A percentile compares a stretch with the other conserved stretches of the same genome.
These are phyloP conservation scores for Angophora floribunda DNA, from an alignment of 345 rosid genomes.

Conservation along the genomic window DNA sequence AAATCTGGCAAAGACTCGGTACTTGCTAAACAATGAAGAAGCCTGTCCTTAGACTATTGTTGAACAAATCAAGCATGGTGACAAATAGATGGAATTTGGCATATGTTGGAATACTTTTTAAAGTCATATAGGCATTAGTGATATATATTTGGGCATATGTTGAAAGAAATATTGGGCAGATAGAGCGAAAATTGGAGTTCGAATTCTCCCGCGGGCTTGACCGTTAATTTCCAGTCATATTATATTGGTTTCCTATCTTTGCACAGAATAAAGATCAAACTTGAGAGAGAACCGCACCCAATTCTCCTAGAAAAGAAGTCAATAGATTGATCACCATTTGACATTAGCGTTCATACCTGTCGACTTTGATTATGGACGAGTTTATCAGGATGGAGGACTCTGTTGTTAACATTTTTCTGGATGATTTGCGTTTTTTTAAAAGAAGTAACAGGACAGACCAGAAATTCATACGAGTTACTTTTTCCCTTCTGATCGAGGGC, in stretches of 20 bases:
- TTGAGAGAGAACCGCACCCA: background rate
- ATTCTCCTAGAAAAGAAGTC: background rate
- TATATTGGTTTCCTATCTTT: background rate
- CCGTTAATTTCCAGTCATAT: fast-evolving
- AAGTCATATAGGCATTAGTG: background rate
- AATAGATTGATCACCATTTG: background rate
- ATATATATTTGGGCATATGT: background rate
- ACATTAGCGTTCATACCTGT: background rate
- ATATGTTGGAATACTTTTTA: background rate
- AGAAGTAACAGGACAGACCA: background rate
- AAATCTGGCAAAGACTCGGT: background rate
- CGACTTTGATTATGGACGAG: background rate
- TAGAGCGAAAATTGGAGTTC: background rate
- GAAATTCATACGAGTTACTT: background rate
- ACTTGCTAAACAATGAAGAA: background rate
- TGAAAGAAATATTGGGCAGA: background rate
- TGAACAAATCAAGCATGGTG: background rate
- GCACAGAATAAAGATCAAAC: background rate
- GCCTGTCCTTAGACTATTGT: background rate
- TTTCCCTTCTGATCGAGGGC: too few relatives aligned
- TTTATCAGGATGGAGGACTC: background rate
- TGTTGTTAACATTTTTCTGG: background rate
- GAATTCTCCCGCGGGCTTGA: background rate
- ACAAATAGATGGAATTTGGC: background rate
- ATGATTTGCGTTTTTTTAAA: background rate